Evolutionary conservation across 192 early-diverging fungal species (phyloP).

Genomic region (Haplosporangium gracile): DNA sequence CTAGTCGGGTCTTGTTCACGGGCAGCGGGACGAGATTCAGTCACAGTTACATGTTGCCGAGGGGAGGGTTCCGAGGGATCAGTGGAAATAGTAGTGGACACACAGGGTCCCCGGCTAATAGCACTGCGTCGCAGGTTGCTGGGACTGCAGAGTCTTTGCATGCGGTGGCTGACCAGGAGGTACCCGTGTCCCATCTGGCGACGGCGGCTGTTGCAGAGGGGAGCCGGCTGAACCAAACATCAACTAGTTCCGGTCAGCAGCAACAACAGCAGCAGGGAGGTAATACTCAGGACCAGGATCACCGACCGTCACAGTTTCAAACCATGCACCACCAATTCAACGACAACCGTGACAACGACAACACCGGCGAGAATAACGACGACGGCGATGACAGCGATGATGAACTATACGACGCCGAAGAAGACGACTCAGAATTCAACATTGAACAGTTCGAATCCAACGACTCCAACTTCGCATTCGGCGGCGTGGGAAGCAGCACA

Average conservation of each 20-base stretch:
- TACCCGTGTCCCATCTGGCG: background rate
- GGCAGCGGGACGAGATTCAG: conserved; percentile 48
- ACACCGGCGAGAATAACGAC: background rate
- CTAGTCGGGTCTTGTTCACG: conserved; percentile 36
- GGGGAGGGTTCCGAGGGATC: conserved; percentile 49
- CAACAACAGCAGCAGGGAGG: background rate
- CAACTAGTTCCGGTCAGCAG: background rate
- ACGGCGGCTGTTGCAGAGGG: background rate
- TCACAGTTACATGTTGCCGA: conserved; percentile 42
- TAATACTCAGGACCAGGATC: background rate
- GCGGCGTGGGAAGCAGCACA: conserved; percentile 43
- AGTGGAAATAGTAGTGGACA: conserved; percentile 42
- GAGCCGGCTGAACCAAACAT: background rate
- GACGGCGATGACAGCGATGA: background rate
- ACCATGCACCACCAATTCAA: background rate
- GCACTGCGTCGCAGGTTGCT: background rate
- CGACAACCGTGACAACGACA: background rate
- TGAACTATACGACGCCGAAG: background rate
- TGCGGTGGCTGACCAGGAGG: background rate
- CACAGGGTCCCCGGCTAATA: conserved; percentile 5
- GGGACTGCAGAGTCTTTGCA: conserved; percentile 22
- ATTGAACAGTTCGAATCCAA: conserved; percentile 15
- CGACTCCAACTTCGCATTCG: conserved; percentile 46
- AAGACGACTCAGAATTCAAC: conserved; percentile 6
- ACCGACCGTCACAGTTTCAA: background rate